Evolutionary conservation across 805 yeast genomes (phyloP), one percentile per base, ranked within the genome.

Genomic region (Yamadazyma laniorum): DNA sequence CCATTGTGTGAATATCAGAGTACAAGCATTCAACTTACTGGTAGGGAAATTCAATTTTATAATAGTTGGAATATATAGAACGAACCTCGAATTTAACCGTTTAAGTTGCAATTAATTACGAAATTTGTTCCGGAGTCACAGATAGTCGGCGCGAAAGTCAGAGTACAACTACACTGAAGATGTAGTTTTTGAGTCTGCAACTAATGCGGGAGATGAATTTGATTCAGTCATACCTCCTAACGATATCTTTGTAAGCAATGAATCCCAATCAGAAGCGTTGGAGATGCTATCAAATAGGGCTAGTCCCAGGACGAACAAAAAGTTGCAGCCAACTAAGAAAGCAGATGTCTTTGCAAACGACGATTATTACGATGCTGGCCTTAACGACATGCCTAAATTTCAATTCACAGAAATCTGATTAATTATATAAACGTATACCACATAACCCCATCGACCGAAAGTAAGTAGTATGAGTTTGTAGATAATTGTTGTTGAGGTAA

Each of bases 391-490:
- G 37, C 67, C 66, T 11, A 58, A 49, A 40, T 64, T 64, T 47
- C 59, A 63, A 18, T 63, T 63, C 37, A 50, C 56, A 9, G 50
- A 31, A 21, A 36, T 14, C 14, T 35, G 29, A 19, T 23, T 26
- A 11, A 27, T 32, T 8, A 9, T 18, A 18, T 17, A 25, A 16
- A n/a, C 37, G 22, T 11, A 53, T 37, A 30, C 66, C 61, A 43
- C 68, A 63, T 4, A 56, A 40, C 1, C 72, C 72, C 52, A 67
- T 39, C 21, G 44, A 52, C 32, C 72, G 55, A 39, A 67, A 66
- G 41, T 67, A 67, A 7, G 66, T 61, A 23, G 56, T 59, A 43
- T 67, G 73, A 25, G 50, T 56, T 23, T 55, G 55, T 35, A 59
- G 53, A 49, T 60, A 57, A 26, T 53, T 49, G 22, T 42, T 41